These are phyloP conservation scores for Plasmodium blacklocki DNA, from an alignment of 169 alveolate genomes.

Conservation along the genomic window DNA sequence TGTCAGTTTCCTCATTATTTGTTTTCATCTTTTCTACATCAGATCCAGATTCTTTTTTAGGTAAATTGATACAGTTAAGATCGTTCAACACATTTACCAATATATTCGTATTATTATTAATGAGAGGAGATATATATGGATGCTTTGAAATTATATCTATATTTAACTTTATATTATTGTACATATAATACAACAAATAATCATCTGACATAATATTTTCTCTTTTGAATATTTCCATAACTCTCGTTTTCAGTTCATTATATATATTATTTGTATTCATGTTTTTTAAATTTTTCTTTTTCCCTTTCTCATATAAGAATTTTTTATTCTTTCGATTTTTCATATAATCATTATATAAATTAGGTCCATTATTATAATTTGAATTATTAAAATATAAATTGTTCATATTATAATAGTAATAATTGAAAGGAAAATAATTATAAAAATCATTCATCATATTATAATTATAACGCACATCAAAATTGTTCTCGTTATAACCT, in stretches of 20 bases:
- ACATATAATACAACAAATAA: conserved; percentile 65
- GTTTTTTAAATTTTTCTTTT: conserved; percentile 58
- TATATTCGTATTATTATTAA: conserved; percentile 9
- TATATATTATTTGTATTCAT: conserved; percentile 41
- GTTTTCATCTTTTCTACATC: not conserved
- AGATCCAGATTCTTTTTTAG: conserved; percentile 16
- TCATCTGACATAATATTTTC: conserved; percentile 76
- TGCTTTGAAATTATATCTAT: conserved; percentile 64
- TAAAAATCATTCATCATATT: conserved; percentile 41
- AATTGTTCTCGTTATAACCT: conserved; percentile 15
- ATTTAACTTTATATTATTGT: conserved; percentile 56
- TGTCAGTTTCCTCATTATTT: not conserved
- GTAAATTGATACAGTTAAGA: conserved; percentile 32
- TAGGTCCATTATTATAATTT: conserved; percentile 8
- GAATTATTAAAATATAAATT: conserved; percentile 19
- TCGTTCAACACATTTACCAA: conserved; percentile 46
- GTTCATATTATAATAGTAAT: conserved; percentile 67
- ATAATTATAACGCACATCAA: conserved; percentile 47
- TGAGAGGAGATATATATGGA: conserved; percentile 53
- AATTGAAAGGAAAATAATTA: conserved; percentile 62
- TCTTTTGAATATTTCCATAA: conserved; percentile 60
- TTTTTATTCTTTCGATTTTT: conserved; percentile 51
- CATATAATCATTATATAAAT: conserved; percentile 19
- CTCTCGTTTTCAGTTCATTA: conserved; percentile 64
- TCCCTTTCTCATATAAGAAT: conserved; percentile 44